Evolutionary conservation across 108 stramenopile genomes (phyloP).

Genomic region (Nitzschia palea): DNA sequence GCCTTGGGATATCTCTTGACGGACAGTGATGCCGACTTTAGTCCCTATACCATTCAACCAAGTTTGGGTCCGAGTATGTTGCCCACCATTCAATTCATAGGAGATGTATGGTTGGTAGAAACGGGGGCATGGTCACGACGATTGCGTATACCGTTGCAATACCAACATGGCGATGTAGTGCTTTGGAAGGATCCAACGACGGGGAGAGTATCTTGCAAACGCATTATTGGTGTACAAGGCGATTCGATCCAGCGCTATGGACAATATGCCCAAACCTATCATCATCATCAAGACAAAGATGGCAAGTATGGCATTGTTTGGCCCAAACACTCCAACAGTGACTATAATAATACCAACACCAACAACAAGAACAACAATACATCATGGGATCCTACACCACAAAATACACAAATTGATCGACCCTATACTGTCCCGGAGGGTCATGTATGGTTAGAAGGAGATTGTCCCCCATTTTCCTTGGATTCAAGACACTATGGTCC

Average conservation of each 20-base stretch:
- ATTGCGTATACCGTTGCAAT: constrained; percentile 1
- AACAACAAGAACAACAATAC: not conserved
- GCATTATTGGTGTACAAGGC: constrained; percentile 72
- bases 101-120: constrained; percentile 61
- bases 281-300: constrained; percentile 13
- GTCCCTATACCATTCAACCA: constrained; percentile 59
- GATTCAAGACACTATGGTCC: constrained; percentile 93
- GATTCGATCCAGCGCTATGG: constrained; percentile 56
- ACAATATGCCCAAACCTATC: constrained; percentile 52
- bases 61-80: constrained; percentile 74
- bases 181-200: constrained; percentile 52
- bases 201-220: constrained; percentile 53
- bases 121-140: constrained; percentile 32
- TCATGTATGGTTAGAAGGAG: constrained; percentile 95
- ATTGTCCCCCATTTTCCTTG: constrained; percentile 87
- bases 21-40: constrained; percentile 27
- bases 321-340: constrained; percentile 6
- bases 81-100: constrained; percentile 67
- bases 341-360: not conserved
- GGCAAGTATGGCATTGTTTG: constrained; percentile 33
- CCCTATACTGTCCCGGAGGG: constrained; percentile 64
- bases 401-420: not conserved
- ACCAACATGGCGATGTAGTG: constrained; percentile 55
- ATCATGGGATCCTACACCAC: not conserved
- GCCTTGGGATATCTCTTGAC: constrained; percentile 13